Percentiles rank a stretch among this genome's conserved stretches.
Conservation (phyloP, 1,139 yeast genomes). For the Suzukiozyma palmioleophila region DNA sequence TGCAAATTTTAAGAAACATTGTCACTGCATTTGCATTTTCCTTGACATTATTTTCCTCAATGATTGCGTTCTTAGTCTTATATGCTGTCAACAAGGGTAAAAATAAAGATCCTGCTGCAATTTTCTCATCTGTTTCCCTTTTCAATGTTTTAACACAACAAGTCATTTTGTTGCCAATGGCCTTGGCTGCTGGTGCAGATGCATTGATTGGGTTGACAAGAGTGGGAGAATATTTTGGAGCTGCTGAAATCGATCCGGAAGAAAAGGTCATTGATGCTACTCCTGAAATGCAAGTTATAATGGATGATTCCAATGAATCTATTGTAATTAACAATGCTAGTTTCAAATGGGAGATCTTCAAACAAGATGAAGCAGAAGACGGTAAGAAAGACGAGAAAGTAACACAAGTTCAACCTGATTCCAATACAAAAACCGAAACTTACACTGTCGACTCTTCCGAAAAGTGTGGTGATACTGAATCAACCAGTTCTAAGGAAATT, state of each 20-base stretch:
- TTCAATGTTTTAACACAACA: conserved; percentile 56
- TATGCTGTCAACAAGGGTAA: conserved; percentile 43
- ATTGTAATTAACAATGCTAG: conserved; percentile 48
- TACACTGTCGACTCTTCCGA: conserved; percentile 1
- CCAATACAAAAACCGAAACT: not conserved
- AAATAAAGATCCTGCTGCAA: conserved; percentile 57
- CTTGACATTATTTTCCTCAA: conserved; percentile 63
- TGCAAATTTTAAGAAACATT: conserved; percentile 56
- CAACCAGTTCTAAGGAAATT: conserved; percentile 3
- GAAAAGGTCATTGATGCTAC: conserved; percentile 17
- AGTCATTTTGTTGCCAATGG: conserved; percentile 65
- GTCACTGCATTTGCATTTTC: conserved; percentile 55
- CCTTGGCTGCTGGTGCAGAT: conserved; percentile 63
- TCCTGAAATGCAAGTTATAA: conserved; percentile 19
- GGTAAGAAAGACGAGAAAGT: conserved; percentile 8
- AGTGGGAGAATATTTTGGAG: conserved; percentile 47
- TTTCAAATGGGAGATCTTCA: conserved; percentile 65
- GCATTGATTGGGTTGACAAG: conserved; percentile 63
- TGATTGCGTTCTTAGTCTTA: conserved; percentile 69
- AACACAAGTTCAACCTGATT: conserved; percentile 5
- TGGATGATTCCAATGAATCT: conserved; percentile 28
- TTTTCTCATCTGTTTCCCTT: conserved; percentile 77
- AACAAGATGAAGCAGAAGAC: conserved; percentile 15
- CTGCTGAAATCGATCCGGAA: conserved; percentile 19
- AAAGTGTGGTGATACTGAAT: conserved; percentile 1